Evolutionary conservation across 192 early-diverging fungal species (phyloP), one percentile per base, ranked within the genome.

Genomic region (Pilobolus umbonatus): DNA sequence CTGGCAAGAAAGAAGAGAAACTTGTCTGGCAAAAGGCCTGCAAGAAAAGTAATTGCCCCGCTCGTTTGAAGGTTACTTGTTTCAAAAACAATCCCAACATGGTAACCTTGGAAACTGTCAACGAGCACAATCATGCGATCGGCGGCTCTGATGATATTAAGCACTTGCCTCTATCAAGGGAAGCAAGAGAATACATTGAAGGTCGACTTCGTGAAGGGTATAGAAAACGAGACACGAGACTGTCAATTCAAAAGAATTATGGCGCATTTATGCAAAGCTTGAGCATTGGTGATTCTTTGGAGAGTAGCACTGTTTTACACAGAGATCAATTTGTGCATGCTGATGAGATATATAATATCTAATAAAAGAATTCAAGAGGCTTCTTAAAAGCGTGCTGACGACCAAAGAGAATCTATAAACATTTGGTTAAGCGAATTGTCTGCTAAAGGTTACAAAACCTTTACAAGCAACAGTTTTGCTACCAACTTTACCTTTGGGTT

Each of bases 351-450:
- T 34, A 52, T n/a, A 52, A 34, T 6, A 52, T 34, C 14, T 40
- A 40, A n/a, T 19, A 25, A 52, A 52, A 52, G n/a, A 21, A 52
- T 52, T 31, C 49, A 52, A 17, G 49, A 35, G 19, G 3, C 15
- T 1, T 31, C 17, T 52, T 52, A 52, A 19, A 52, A 32, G 30
- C 10, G 15, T 34, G 30, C 31, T 6, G 31, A 34, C 29, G 32
- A 31, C 29, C 49, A 32, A 21, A 35, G 35, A 34, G 49, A 52
- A 29, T 52, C 32, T 2, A 14, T 52, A 12, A 52, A 21, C 15
- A 19, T 35, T 6, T 34, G 49, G 31, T 52, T 32, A 21, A 1
- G n/a, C 5, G 49, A 52, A 21, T 24, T 52, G 12, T 0, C 5
- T 9, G 30, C 5, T 19, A 24, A 34, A 28, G 22, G 24, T 6